phyloP scores from a whole-genome alignment of 2,329 filamentous ascomycete species.

The Xylariales sp. region DNA sequence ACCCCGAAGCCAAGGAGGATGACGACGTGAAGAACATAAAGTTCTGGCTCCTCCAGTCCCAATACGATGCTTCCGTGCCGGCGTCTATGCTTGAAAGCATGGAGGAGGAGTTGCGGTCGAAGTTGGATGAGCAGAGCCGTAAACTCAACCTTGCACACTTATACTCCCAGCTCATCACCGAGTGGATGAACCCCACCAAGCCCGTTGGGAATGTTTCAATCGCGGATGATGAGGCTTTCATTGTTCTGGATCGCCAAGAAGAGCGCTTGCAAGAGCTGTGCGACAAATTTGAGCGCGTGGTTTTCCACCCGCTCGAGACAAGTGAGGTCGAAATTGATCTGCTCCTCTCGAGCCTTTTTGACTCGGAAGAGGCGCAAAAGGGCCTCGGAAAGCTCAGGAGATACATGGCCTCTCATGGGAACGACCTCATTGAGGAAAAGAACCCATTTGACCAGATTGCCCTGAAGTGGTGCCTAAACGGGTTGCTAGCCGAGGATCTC shows the following conservation, averaged over 20 bases:
- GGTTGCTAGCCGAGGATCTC: conserved; percentile 33
- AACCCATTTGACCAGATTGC: conserved; percentile 25
- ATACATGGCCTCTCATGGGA: conserved; percentile 10
- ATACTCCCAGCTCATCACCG: conserved; percentile 31
- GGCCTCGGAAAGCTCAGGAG: conserved; percentile 14
- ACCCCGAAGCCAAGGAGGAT: conserved; percentile 5
- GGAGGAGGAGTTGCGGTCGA: conserved; percentile 23
- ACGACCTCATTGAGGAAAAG: conserved; percentile 14
- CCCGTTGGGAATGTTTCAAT: conserved; percentile 8
- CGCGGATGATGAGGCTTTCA: conserved; percentile 18
- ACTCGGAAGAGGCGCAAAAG: conserved; percentile 19
- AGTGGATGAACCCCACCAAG: conserved; percentile 30
- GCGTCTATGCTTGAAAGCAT: conserved; percentile 24
- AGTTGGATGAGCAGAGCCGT: conserved; percentile 29
- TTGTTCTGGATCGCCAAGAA: conserved; percentile 28
- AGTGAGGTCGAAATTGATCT: conserved; percentile 22
- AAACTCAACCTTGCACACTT: conserved; percentile 27
- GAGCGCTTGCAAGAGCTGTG: conserved; percentile 29
- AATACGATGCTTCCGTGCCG: conserved; percentile 30
- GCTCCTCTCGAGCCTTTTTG: conserved; percentile 26
- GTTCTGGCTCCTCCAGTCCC: conserved; percentile 28
- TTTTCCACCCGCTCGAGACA: conserved; percentile 30
- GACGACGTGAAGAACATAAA: conserved; percentile 23
- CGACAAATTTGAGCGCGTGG: conserved; percentile 32
- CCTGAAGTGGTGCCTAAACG: conserved; percentile 29